phyloP scores from a whole-genome alignment of 108 stramenopile genomes.

The Fragilariopsis cylindrus region DNA sequence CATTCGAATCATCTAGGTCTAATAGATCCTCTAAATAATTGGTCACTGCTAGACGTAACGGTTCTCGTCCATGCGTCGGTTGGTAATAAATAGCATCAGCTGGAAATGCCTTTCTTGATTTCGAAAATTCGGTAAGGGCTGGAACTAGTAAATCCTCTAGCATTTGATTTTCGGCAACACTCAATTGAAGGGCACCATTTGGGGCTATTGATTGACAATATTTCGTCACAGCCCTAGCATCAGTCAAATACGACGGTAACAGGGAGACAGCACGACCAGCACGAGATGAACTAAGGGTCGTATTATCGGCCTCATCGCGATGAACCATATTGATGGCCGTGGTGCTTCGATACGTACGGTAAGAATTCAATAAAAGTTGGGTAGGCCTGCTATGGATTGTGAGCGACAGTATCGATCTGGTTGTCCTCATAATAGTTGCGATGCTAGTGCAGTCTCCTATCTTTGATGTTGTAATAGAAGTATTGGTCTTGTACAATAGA shows the following conservation, averaged over 20 bases:
- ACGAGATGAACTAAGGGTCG: conserved; percentile 31
- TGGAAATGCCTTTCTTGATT: conserved; percentile 37
- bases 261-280: conserved; percentile 51
- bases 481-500: too few species aligned
- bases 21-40: conserved; percentile 59
- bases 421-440: conserved; percentile 6
- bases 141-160: conserved; percentile 69
- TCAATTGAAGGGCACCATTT: conserved; percentile 71
- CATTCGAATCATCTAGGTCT: conserved; percentile 21
- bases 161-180: conserved; percentile 83
- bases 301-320: neutral
- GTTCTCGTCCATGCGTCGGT: conserved; percentile 70
- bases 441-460: too few species aligned
- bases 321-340: neutral
- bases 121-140: conserved; percentile 37
- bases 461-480: too few species aligned
- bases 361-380: neutral
- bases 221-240: conserved; percentile 62
- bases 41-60: conserved; percentile 55
- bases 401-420: conserved; percentile 8
- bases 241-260: conserved; percentile 68
- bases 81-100: conserved; percentile 85
- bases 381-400: conserved; percentile 3
- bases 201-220: conserved; percentile 54
- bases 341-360: conserved; percentile 5